These are phyloP conservation scores for Taphrina wiesneri DNA, from an alignment of 1,139 yeast species.

Conservation along the genomic window DNA sequence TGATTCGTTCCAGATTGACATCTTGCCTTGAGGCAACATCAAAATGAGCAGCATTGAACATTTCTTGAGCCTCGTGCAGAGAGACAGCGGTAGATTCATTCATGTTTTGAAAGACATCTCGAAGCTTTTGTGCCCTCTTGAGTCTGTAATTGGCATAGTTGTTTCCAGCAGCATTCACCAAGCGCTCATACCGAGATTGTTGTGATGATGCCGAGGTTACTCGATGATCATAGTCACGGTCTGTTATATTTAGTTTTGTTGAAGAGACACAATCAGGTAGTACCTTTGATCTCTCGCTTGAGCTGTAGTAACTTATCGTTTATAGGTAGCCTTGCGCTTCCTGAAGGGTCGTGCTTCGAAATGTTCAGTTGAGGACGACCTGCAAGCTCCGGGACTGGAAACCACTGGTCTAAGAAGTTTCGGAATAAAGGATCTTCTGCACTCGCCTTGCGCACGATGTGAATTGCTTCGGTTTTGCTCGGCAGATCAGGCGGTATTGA, in stretches of 20 bases:
- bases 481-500: conserved; percentile 9
- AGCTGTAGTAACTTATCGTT: too few species aligned
- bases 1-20: conserved; percentile 3
- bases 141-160: background rate
- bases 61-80: background rate
- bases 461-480: background rate
- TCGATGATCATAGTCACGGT: background rate
- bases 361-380: background rate
- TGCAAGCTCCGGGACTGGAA: background rate
- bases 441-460: background rate
- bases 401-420: background rate
- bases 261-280: background rate
- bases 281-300: background rate
- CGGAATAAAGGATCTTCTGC: background rate
- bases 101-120: background rate
- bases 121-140: background rate
- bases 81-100: background rate
- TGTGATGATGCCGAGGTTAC: background rate
- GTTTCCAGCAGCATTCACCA: background rate
- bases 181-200: background rate
- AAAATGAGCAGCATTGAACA: conserved; percentile 6
- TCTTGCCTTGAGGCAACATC: background rate
- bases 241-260: background rate
- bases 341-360: background rate
- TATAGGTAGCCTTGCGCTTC: background rate